Evolutionary conservation across 2,329 filamentous ascomycete genomes (phyloP), one percentile per base, ranked within the genome.

Genomic region (Hymenoscyphus scutula): DNA sequence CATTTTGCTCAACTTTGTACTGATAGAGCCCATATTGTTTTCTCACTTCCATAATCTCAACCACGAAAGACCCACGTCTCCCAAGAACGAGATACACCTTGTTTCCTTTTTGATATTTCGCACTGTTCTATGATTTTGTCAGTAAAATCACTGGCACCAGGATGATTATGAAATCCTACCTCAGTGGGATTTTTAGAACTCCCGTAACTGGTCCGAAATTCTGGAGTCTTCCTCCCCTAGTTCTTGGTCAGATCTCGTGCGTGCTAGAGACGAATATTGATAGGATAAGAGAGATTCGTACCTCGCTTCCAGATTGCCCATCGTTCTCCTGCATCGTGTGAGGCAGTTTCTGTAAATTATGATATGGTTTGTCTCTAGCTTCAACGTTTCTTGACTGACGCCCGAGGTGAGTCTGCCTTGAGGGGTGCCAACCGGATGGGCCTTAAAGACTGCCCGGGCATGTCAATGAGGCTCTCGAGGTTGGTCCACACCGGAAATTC

Each of bases 1-100:
- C 62, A 13, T 61, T 17, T 54, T 56, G n/a, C 13, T 64, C 58
- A 15, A 66, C 30, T 30, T 62, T 60, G 53, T 66, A 64, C 11
- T 59, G 17, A 19, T 53, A 62, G 38, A 23, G 17, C 54, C 45
- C 29, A 34, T 53, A n/a, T 25, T 57, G 34, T 15, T 19, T 32
- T 23, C 11, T 15, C 3, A 32, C 25, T 8, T n/a, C 27, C 17
- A 53, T 19, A 17, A 61, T 56, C 17, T 53, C 32, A 29, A 60
- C 58, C 34, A 27, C 32, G n/a, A 60, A 55, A 7, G 48, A 56
- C 3, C 53, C 37, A 45, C 53, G 37, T 29, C 38, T 56, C 27
- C 19, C 48, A 7, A 56, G 25, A 4, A 13, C 37, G 7, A 61
- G 38, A 27, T 25, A 51, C 17, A 34, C 59, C 10, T 2, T 5